Percentiles rank a stretch among this genome's conserved stretches.
Conservation (phyloP, 106 monocot genomes). For the Acanthochlamys bracteata region DNA sequence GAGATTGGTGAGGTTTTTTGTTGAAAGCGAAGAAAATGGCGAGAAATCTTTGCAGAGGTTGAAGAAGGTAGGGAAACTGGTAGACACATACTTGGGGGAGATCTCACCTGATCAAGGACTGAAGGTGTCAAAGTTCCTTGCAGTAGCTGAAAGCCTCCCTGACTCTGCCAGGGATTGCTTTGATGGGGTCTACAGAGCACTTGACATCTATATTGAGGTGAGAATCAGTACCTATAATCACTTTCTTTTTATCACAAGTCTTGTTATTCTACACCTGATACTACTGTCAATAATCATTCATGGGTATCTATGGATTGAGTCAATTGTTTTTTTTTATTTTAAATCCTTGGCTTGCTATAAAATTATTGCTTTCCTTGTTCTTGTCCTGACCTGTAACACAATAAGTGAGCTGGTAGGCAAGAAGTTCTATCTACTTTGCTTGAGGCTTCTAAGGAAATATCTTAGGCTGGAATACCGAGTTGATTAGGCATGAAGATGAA, state of each 20-base stretch:
- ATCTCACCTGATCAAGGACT: slow-evolving; percentile 83
- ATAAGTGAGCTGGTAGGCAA: too few relatives aligned
- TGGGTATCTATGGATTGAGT: too few relatives aligned
- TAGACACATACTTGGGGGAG: slow-evolving; percentile 83
- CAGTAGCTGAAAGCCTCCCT: slow-evolving; percentile 78
- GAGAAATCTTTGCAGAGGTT: slow-evolving; percentile 41
- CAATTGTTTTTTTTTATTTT: too few relatives aligned
- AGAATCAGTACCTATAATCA: not conserved
- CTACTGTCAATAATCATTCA: too few relatives aligned
- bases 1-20: slow-evolving; percentile 76
- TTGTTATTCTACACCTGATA: not conserved
- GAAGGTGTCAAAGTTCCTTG: slow-evolving; percentile 70
- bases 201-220: slow-evolving; percentile 92
- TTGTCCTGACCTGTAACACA: too few relatives aligned
- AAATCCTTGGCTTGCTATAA: too few relatives aligned
- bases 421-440: too few relatives aligned
- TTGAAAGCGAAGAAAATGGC: slow-evolving; percentile 21
- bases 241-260: not conserved
- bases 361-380: too few relatives aligned
- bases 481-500: too few relatives aligned
- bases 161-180: slow-evolving; percentile 82
- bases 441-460: too few relatives aligned
- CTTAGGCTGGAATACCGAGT: too few relatives aligned
- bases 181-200: slow-evolving; percentile 86
- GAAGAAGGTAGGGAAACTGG: slow-evolving; percentile 76